A percentile compares a stretch with the other conserved stretches of the same genome.
phyloP scores from a whole-genome alignment of 2,329 filamentous ascomycete genomes.

The Lanzia echinophila region DNA sequence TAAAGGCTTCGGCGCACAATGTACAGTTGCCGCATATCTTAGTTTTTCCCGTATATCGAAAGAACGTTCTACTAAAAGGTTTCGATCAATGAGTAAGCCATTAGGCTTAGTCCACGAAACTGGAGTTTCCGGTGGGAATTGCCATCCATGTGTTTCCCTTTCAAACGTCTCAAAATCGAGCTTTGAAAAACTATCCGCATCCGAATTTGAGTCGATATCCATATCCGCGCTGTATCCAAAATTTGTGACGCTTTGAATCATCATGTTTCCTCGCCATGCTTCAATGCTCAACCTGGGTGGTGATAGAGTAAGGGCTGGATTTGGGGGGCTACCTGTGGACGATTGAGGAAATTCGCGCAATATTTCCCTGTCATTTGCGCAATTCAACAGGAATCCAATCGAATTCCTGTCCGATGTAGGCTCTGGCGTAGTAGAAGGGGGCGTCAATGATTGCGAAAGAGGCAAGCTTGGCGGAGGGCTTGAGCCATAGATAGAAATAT shows the following conservation, averaged over 20 bases:
- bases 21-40: constrained; percentile 19
- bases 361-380: constrained; percentile 25
- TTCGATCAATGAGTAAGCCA: constrained; percentile 16
- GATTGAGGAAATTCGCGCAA: constrained; percentile 26
- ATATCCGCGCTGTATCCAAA: constrained; percentile 13
- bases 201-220: constrained; percentile 15
- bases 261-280: constrained; percentile 2
- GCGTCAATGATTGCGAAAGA: constrained; percentile 6
- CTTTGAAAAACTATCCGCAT: constrained; percentile 18
- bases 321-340: constrained; percentile 19
- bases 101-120: constrained; percentile 19
- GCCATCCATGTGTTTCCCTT: constrained; percentile 21
- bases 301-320: constrained; percentile 10
- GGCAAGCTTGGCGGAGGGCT: constrained; percentile 18
- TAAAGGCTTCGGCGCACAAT: constrained; percentile 17
- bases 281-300: constrained; percentile 9
- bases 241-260: background rate
- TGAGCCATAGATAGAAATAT: background rate
- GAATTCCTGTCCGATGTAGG: constrained; percentile 27
- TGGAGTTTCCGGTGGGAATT: constrained; percentile 20
- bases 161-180: constrained; percentile 27
- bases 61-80: constrained; percentile 22
- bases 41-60: constrained; percentile 27
- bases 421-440: constrained; percentile 21
- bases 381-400: constrained; percentile 30